Conservation (phyloP, 2,329 filamentous ascomycete genomes). For the Nemania abortiva region DNA sequence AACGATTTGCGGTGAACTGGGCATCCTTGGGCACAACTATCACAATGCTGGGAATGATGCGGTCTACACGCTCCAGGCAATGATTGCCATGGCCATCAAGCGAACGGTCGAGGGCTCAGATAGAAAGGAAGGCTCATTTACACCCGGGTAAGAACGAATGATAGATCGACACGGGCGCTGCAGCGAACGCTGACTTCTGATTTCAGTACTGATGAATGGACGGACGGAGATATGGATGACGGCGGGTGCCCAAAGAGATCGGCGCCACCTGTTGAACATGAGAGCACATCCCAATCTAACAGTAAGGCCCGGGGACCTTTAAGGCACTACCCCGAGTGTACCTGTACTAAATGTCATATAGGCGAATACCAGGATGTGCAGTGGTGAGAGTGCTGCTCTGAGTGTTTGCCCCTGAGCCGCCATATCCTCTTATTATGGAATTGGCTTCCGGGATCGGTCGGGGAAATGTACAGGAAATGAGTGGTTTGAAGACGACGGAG, state of each 20-base stretch:
- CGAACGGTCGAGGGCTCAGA: constrained; percentile 38
- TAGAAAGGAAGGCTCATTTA: constrained; percentile 21
- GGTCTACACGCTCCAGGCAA: constrained; percentile 79
- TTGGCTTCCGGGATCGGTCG: neutral
- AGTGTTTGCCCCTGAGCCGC: neutral
- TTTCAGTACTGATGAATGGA: constrained; percentile 47
- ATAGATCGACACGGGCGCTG: constrained; percentile 14
- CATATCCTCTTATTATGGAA: neutral
- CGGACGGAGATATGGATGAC: constrained; percentile 51
- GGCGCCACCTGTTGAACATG: constrained; percentile 19
- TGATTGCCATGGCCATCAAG: constrained; percentile 72
- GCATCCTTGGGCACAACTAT: constrained; percentile 72
- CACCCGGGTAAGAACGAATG: constrained; percentile 17
- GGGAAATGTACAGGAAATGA: neutral
- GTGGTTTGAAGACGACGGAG: neutral
- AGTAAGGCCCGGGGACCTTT: constrained; percentile 1
- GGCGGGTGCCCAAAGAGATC: constrained; percentile 45
- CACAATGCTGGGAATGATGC: constrained; percentile 94
- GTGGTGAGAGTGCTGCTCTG: constrained; percentile 9
- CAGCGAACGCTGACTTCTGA: constrained; percentile 28
- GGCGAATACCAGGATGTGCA: neutral
- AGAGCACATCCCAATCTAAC: neutral
- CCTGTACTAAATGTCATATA: constrained; percentile 24
- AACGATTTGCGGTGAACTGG: constrained; percentile 72
- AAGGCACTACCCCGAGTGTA: neutral